Base-by-base conservation (phyloP, 495 filamentous ascomycete species). In the Penicillium bovifimosum region DNA sequence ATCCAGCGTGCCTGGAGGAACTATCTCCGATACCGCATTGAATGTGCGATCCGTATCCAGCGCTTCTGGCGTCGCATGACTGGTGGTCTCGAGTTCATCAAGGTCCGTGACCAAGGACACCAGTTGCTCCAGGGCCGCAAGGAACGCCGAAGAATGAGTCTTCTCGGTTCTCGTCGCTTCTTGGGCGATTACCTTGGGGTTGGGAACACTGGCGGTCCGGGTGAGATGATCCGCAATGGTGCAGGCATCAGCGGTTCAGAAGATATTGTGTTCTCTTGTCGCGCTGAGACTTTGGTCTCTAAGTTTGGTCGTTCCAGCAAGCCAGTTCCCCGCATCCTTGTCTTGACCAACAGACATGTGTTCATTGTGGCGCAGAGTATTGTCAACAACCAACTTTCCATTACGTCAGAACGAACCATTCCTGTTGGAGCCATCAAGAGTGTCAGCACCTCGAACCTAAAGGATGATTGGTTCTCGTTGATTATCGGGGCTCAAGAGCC, bases 1-100 rank as follows among this genome's bases (percentile, higher is more conserved):
- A 97, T 99, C 56, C 95, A 99, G 67, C 82, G 95, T 52, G 92
- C 93, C 56, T 99, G 95, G 95, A 80, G 95, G 52, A 95, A 95
- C 54, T 97, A 96, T 57, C 76, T 97, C 32, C 82, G 91, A 10
- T 96, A 97, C 67, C 80, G 95, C 24, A 87, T 84, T 10, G 93
- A 97, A 70, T 90, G 90, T 55, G 93, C 93, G 9, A 96, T 85
- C 18, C 81, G 95, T 6, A 97, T 99, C 46, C 95, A 97, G 62
- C 81, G 90, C 36, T 90, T 92, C 73, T 97, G 95, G 93, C 80
- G 93, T 50, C 91, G 90, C 68, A 86, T 88, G 67, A 88, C 83
- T 36, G 88, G 90, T 33, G 91, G 91, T 33, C 81, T 87, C 47
- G 90, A 95, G 61, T 91, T 90, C 58, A 80, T 96, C 38, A 82